Conservation (phyloP, 108 stramenopile genomes). For the Cyclotella atomus region DNA sequence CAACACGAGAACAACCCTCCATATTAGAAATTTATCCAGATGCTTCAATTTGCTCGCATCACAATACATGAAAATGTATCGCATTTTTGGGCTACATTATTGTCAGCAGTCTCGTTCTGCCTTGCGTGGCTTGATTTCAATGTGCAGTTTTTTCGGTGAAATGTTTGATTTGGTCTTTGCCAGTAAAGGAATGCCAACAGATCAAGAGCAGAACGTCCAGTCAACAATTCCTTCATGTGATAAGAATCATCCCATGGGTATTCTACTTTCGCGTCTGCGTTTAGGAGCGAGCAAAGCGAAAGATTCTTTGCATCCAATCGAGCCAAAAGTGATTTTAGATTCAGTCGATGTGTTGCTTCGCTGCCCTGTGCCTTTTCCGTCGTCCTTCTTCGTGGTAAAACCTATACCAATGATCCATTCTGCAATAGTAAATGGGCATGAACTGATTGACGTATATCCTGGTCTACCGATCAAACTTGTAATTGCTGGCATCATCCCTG, state of each 20-base stretch:
- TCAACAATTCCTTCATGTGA: constrained; percentile 4
- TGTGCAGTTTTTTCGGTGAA: constrained; percentile 19
- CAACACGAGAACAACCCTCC: constrained; percentile 5
- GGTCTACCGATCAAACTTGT: constrained; percentile 20
- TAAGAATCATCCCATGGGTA: constrained; percentile 11
- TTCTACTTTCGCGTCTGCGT: constrained; percentile 12
- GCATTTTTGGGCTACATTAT: constrained; percentile 27
- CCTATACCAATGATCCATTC: constrained; percentile 7
- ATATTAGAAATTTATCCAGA: constrained; percentile 13
- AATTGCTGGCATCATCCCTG: constrained; percentile 23
- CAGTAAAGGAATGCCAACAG: not conserved
- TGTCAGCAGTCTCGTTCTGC: constrained; percentile 33
- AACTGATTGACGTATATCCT: constrained; percentile 20
- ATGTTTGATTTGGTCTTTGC: constrained; percentile 3
- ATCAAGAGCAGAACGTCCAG: not conserved
- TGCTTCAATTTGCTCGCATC: constrained; percentile 22
- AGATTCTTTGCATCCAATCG: not conserved
- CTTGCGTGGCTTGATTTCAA: constrained; percentile 21
- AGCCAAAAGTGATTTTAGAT: constrained; percentile 8
- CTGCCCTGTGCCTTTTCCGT: constrained; percentile 25
- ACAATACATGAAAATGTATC: constrained; percentile 31
- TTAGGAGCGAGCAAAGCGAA: not conserved
- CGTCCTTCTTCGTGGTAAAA: constrained; percentile 20
- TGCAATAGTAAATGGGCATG: constrained; percentile 3
- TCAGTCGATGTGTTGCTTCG: constrained; percentile 20